These are phyloP conservation scores for Stereocaulon alpinum DNA, from an alignment of 495 filamentous ascomycete genomes.

Conservation along the genomic window DNA sequence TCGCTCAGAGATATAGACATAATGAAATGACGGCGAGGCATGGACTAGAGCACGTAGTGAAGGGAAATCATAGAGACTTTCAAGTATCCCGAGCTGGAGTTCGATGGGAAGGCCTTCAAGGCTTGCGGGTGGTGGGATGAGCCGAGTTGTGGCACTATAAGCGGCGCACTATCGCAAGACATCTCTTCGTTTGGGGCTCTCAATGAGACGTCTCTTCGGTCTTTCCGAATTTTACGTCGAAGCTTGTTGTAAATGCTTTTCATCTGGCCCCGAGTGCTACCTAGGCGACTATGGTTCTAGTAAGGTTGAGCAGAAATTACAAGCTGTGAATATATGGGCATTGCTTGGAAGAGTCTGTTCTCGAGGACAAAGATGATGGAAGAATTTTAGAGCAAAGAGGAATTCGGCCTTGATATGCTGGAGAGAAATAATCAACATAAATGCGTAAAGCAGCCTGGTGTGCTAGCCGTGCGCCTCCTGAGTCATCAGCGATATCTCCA, in stretches of 20 bases:
- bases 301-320: too few species aligned
- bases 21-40: not conserved
- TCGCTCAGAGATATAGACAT: not conserved
- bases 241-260: not conserved
- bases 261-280: not conserved
- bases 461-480: too few species aligned
- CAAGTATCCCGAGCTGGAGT: not conserved
- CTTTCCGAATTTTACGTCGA: not conserved
- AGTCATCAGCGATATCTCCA: too few species aligned
- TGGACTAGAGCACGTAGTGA: not conserved
- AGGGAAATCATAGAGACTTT: not conserved
- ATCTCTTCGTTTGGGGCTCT: not conserved
- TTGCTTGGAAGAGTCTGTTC: too few species aligned
- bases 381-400: too few species aligned
- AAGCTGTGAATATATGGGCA: too few species aligned
- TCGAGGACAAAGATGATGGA: too few species aligned
- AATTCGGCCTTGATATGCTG: too few species aligned
- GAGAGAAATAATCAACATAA: too few species aligned
- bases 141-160: too few species aligned
- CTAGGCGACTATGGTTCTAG: too few species aligned
- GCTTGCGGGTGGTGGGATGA: not conserved
- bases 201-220: not conserved
- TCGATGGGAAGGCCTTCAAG: not conserved
- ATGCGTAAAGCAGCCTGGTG: too few species aligned
- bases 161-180: not conserved